Evolutionary conservation across 495 filamentous ascomycete genomes (phyloP), one percentile per base, ranked within the genome.

Genomic region (Penicillium lividum): DNA sequence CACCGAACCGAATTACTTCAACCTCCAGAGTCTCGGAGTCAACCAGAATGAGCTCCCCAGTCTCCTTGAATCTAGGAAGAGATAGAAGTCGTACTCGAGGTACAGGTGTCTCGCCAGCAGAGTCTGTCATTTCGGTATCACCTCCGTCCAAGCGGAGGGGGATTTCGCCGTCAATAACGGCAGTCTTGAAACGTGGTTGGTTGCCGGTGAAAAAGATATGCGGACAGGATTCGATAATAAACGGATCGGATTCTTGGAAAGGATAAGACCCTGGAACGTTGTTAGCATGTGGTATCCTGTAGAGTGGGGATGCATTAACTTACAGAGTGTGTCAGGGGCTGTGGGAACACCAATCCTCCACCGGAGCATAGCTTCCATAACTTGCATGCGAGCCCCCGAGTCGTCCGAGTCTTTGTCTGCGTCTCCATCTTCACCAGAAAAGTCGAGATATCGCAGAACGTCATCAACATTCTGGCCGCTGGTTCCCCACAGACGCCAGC

Each of bases 261-360:
- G 94, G 94, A 70, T 97, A 98, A 54, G 88, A 89, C 93, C 92
- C 92, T 96, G 59, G 36, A 27, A 22, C 36, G 44, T 18, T 40
- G 33, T 63, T 54, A 64, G 59, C 53, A 63, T 49, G n/a, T 30
- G 8, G 2, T 22, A 36, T n/a, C 36, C 3, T 28, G 30, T 45
- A 22, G 29, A 30, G 13, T 8, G n/a, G 2, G 27, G 25, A 56
- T 36, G 44, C 29, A 30, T 11, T 5, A 15, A 78, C 90, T 77
- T 80, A 96, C 93, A 97, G 54, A 98, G 70, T 3, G 94, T 99
- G 74, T 99, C 94, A 1, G 94, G 94, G 5, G 95, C 95, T 1
- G 94, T 98, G 13, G 94, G 94, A n/a, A 93, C 93, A 53, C 83
- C 84, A 70, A 89, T 89, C 54, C 93, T 81, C 95, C 95, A 98